These are phyloP conservation scores for Malassezia brasiliensis DNA, from an alignment of 1,284 basidiomycete genomes.

Conservation along the genomic window DNA sequence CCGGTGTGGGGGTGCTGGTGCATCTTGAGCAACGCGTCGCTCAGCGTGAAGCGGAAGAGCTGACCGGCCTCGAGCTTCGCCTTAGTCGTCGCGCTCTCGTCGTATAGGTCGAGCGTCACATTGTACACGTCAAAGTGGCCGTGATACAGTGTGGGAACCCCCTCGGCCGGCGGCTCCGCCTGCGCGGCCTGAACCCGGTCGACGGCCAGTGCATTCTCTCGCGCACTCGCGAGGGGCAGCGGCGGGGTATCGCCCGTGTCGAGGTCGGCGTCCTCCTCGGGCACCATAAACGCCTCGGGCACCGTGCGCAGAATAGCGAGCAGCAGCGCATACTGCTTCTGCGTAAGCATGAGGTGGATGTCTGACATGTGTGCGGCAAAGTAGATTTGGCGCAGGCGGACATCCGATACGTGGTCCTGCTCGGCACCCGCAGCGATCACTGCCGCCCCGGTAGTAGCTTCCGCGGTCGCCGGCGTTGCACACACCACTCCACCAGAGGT, in stretches of 20 bases:
- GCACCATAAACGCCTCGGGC: neutral
- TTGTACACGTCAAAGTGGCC: constrained; percentile 2
- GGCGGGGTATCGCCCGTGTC: neutral
- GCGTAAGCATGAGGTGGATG: constrained; percentile 6
- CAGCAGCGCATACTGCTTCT: constrained; percentile 6
- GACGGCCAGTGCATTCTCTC: neutral
- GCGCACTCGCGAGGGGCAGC: neutral
- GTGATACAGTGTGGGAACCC: neutral
- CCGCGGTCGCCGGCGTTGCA: too few relatives aligned
- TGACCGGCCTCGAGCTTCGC: constrained; percentile 3
- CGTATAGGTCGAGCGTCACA: constrained; percentile 8
- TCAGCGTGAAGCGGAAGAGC: constrained; percentile 52
- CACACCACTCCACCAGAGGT: too few relatives aligned
- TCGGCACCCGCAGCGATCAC: too few relatives aligned
- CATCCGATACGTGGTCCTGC: neutral
- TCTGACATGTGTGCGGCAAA: constrained; percentile 4
- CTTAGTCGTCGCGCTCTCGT: neutral
- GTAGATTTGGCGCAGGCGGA: neutral
- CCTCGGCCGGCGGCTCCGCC: neutral
- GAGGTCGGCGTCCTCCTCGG: neutral
- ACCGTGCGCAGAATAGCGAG: neutral
- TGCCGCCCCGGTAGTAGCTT: too few relatives aligned
- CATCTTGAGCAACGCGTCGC: constrained; percentile 71
- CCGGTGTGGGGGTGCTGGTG: constrained; percentile 77
- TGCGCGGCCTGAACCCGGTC: neutral